Conservation (phyloP, 2,329 filamentous ascomycete species). For the Chalaropsis thielavioides region DNA sequence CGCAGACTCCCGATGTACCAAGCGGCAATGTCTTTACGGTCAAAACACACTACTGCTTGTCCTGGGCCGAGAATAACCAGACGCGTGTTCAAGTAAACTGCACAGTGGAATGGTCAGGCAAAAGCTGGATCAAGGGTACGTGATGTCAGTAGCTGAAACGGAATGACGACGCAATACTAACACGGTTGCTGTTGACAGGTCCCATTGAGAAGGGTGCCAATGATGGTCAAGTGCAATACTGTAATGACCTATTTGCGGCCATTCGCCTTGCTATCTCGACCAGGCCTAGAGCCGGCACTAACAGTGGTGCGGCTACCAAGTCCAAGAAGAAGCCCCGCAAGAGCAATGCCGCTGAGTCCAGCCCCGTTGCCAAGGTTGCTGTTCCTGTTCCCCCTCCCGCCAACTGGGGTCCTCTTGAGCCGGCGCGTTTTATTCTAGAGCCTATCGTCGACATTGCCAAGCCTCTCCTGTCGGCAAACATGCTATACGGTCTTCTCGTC, state of each 20-base stretch:
- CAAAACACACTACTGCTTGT: constrained; percentile 89
- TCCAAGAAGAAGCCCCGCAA: constrained; percentile 49
- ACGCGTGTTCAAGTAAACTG: constrained; percentile 81
- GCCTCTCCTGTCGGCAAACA: constrained; percentile 60
- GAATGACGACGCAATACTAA: constrained; percentile 4
- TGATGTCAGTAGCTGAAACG: constrained; percentile 5
- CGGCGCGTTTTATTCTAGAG: constrained; percentile 53
- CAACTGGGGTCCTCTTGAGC: constrained; percentile 71
- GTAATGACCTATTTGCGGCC: constrained; percentile 61
- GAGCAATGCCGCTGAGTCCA: constrained; percentile 32
- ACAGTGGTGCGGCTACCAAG: constrained; percentile 35
- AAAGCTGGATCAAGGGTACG: constrained; percentile 93
- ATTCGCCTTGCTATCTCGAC: constrained; percentile 60
- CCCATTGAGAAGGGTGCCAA: constrained; percentile 93
- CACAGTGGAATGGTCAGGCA: constrained; percentile 88
- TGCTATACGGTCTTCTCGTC: constrained; percentile 60
- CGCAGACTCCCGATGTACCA: constrained; percentile 86
- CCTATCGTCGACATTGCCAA: constrained; percentile 55
- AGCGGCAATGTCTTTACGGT: constrained; percentile 82
- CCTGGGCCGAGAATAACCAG: constrained; percentile 75
- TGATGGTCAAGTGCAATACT: constrained; percentile 74
- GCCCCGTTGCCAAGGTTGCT: constrained; percentile 27
- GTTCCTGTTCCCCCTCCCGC: constrained; percentile 28
- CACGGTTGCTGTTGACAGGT: constrained; percentile 35
- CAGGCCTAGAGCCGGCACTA: constrained; percentile 39